A percentile compares a stretch with the other conserved stretches of the same genome.
Conservation (phyloP, 2,329 filamentous ascomycete species). For the Epichloe bromicola region DNA sequence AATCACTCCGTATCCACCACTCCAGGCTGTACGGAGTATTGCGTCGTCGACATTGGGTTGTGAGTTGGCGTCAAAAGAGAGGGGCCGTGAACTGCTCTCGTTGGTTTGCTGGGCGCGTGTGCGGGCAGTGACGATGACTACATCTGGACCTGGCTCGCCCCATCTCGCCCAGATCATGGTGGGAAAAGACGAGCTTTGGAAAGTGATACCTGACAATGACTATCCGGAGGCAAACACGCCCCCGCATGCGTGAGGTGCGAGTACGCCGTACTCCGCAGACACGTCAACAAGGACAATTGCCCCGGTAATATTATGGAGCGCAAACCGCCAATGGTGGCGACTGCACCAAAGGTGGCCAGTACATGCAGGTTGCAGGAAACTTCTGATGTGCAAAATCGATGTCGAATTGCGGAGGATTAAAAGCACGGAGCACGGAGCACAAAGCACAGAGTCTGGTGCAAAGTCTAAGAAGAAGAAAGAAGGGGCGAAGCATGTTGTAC, state of each 20-base stretch:
- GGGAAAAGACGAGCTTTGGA: neutral
- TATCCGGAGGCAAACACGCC: neutral
- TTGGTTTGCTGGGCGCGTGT: neutral
- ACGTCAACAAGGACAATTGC: slow-evolving; percentile 4
- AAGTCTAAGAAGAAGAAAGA: neutral
- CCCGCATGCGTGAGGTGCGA: slow-evolving; percentile 1
- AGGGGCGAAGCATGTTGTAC: neutral
- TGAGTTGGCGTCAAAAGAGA: neutral
- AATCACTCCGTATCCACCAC: neutral
- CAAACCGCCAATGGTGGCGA: slow-evolving; percentile 1
- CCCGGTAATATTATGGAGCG: neutral
- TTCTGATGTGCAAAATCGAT: neutral
- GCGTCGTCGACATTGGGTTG: neutral
- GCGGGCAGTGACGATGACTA: neutral
- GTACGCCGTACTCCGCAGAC: slow-evolving; percentile 3
- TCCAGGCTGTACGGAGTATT: neutral
- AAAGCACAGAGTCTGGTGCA: neutral
- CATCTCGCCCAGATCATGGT: neutral
- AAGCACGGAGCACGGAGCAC: neutral
- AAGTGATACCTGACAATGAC: neutral
- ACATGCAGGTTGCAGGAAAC: slow-evolving; percentile 2
- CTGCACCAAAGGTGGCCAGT: neutral
- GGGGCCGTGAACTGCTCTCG: neutral
- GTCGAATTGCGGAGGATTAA: neutral
- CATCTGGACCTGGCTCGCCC: neutral